A percentile compares a stretch with the other conserved stretches of the same genome.
Evolutionary conservation across 768 basidiomycete genomes (phyloP).

Genomic region (Myochromella boudieri): DNA sequence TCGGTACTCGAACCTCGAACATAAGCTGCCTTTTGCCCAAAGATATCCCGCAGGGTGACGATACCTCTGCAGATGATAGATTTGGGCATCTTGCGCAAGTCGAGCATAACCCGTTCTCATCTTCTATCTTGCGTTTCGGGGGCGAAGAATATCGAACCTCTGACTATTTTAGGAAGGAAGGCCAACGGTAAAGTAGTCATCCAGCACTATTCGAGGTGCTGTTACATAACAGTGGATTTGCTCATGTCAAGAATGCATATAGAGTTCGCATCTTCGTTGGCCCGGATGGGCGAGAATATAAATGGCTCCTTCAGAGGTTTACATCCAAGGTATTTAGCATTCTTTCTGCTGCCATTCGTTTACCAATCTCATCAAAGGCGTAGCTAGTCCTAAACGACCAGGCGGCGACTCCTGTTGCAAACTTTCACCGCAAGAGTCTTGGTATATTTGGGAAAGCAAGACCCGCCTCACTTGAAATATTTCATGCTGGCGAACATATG

Average conservation of each 20-base stretch:
- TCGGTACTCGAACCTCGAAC: neutral
- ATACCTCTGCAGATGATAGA: neutral
- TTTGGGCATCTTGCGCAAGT: neutral
- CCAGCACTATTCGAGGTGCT: too few species aligned
- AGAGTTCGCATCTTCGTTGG: neutral
- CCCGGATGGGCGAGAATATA: constrained; percentile 19
- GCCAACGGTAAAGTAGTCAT: too few species aligned
- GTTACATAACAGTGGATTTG: too few species aligned
- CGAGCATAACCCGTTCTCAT: neutral
- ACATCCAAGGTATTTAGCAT: constrained; percentile 10
- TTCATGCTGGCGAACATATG: constrained; percentile 21
- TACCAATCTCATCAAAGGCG: too few species aligned
- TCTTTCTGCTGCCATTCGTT: too few species aligned
- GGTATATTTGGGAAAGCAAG: constrained; percentile 14
- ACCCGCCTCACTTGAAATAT: constrained; percentile 20
- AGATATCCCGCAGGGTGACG: neutral
- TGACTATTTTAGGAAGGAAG: constrained; percentile 23
- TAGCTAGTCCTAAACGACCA: constrained; percentile 8
- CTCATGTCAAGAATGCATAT: too few species aligned
- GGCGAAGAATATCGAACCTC: constrained; percentile 22
- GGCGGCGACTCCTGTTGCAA: constrained; percentile 13
- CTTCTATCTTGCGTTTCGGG: constrained; percentile 26
- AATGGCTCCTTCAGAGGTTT: constrained; percentile 15
- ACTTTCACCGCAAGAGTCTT: constrained; percentile 12
- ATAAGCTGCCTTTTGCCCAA: constrained; percentile 3